Conservation (phyloP, 108 stramenopile species). For the Cyclotella sp. region DNA sequence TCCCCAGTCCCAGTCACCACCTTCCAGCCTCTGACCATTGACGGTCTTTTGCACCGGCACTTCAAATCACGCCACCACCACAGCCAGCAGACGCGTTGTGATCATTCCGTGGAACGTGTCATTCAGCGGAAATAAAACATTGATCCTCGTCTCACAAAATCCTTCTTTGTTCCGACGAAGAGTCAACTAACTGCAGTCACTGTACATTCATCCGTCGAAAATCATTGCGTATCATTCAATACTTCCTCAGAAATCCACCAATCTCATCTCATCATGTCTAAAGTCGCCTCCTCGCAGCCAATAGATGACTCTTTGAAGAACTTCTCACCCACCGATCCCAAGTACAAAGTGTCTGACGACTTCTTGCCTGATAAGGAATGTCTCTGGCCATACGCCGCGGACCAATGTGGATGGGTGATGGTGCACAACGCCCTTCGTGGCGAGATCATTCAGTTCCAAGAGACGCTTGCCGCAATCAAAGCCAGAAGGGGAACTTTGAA, state of each 20-base stretch:
- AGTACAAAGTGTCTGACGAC: slow-evolving; percentile 31
- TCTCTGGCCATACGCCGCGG: slow-evolving; percentile 44
- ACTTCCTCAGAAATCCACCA: neutral
- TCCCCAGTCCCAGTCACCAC: too few species aligned
- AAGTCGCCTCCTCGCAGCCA: neutral
- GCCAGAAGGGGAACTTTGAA: slow-evolving; percentile 7
- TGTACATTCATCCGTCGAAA: too few species aligned
- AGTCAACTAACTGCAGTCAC: neutral
- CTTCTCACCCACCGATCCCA: slow-evolving; percentile 40
- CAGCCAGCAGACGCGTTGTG: neutral
- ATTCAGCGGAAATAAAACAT: neutral
- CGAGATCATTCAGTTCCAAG: slow-evolving; percentile 38
- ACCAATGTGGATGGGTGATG: slow-evolving; percentile 53
- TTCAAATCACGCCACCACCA: slow-evolving; percentile 1
- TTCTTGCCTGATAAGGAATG: slow-evolving; percentile 54
- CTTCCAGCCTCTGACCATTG: too few species aligned
- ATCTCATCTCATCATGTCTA: neutral
- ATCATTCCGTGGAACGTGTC: slow-evolving; percentile 6
- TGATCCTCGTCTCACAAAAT: slow-evolving; percentile 4
- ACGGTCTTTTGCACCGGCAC: neutral
- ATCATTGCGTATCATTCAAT: too few species aligned
- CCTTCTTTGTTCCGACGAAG: neutral
- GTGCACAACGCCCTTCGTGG: slow-evolving; percentile 54
- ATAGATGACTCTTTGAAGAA: slow-evolving; percentile 5
- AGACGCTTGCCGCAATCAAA: slow-evolving; percentile 24